These are phyloP conservation scores for Omphalotus olearius DNA, from an alignment of 1,284 basidiomycete genomes.

Conservation along the genomic window DNA sequence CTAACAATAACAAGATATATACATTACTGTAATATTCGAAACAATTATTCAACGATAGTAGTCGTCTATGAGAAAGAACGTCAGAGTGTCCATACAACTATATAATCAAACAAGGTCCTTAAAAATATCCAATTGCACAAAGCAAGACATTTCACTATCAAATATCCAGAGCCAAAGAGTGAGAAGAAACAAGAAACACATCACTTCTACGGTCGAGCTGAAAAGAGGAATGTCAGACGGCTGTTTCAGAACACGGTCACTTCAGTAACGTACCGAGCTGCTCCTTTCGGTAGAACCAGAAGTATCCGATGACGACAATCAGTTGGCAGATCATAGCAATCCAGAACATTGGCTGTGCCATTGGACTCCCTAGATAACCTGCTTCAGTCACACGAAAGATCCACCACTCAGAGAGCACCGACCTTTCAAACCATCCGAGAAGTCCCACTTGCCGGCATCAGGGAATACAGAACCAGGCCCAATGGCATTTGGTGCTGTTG, in stretches of 20 bases:
- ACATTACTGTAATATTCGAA: no score
- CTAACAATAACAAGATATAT: no score
- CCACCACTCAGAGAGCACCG: neutral
- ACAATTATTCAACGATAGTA: no score
- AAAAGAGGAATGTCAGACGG: conserved; percentile 20
- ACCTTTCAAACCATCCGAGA: conserved; percentile 48
- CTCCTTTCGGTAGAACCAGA: conserved; percentile 92
- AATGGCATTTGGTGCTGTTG: conserved; percentile 76
- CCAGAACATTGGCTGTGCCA: conserved; percentile 85
- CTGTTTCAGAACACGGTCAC: neutral
- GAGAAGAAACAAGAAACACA: no score
- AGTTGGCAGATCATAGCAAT: conserved; percentile 77
- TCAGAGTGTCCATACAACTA: no score
- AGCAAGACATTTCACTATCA: no score
- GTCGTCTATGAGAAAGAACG: no score
- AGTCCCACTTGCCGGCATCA: conserved; percentile 85
- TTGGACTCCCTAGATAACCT: conserved; percentile 51
- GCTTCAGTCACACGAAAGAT: no score
- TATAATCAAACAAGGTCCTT: no score
- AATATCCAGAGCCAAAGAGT: neutral
- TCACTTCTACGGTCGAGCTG: conserved; percentile 29
- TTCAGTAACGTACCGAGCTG: conserved; percentile 61
- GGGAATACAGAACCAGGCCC: conserved; percentile 94
- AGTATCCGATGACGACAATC: conserved; percentile 85
- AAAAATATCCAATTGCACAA: no score